Base-by-base conservation (phyloP, 495 filamentous ascomycete genomes). In the Podospora pseudocomata region DNA sequence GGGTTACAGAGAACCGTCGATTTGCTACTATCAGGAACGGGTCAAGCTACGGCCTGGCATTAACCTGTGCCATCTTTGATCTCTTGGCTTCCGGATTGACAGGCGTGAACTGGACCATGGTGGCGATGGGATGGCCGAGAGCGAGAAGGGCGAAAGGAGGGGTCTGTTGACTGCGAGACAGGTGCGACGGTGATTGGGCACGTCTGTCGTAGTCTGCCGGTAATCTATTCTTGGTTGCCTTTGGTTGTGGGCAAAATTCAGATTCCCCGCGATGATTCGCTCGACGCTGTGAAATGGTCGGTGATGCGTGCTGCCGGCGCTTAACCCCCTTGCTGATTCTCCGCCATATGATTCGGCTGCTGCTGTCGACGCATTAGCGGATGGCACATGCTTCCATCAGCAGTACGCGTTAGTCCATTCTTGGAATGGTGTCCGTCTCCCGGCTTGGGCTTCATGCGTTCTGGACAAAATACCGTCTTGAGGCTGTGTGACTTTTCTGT, bases 191-290 rank as follows among this genome's bases (percentile, higher is more conserved):
- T 75, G 73, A 74, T 77, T 77, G 73, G 75, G 0, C 62, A 49
- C 13, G 54, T 20, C 11, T 19, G 30, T 27, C 23, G 60, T 67
- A 69, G 67, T 71, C 65, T 71, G 73, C 68, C 67, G 70, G 67
- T 73, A 76, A 74, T 76, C 76, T 79, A 79, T 78, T 79, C 67
- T 76, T 79, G 76, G 77, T 68, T 67, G 16, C 19, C 55, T 58
- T 26, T 58, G n/a, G 55, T 58, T n/a, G 34, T 64, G 68, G 72
- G 67, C 64, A 69, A 68, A 70, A 70, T 61, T 67, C 64, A 26
- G 15, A 28, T 49, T 68, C 53, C 19, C 44, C 61, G 6, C 49
- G 4, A 1, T 73, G 65, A 78, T 76, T 78, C 69, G 76, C 44
- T 62, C 69, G 65, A 26, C 26, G 32, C 56, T 66, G 68, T 70